phyloP scores from a whole-genome alignment of 2,329 filamentous ascomycete species.

The Venturia aucupariae region DNA sequence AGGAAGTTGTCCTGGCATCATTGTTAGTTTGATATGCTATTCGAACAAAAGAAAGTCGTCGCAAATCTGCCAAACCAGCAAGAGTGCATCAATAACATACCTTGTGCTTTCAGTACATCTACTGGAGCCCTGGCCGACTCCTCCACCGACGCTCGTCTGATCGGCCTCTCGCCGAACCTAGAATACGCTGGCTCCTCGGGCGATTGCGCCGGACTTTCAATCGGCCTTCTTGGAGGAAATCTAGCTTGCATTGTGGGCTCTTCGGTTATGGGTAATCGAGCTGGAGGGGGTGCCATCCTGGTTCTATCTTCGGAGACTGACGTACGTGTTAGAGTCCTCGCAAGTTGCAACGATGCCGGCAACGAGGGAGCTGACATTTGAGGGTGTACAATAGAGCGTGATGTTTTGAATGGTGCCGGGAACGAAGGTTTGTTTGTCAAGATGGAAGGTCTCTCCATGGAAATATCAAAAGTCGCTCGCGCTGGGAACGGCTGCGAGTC shows the following conservation, averaged over 20 bases:
- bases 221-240: not conserved
- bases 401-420: constrained; percentile 2
- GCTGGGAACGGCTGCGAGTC: not conserved
- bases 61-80: not conserved
- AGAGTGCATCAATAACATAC: not conserved
- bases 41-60: not conserved
- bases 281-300: not conserved
- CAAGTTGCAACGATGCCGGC: constrained; percentile 2
- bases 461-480: not conserved
- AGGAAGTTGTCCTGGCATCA: not conserved
- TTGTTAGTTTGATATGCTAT: not conserved
- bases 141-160: not conserved
- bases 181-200: not conserved
- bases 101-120: not conserved
- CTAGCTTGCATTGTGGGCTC: not conserved
- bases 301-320: constrained; percentile 3
- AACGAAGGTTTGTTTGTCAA: constrained; percentile 2
- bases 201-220: not conserved
- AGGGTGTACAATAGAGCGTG: not conserved
- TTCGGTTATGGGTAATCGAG: not conserved
- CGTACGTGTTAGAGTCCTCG: constrained; percentile 4
- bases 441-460: not conserved
- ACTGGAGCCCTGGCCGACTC: not conserved
- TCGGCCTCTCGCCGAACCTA: not conserved
- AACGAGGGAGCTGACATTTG: constrained; percentile 1